Conservation (phyloP, 2,329 filamentous ascomycete genomes). For the Fusarium ambrosium region DNA sequence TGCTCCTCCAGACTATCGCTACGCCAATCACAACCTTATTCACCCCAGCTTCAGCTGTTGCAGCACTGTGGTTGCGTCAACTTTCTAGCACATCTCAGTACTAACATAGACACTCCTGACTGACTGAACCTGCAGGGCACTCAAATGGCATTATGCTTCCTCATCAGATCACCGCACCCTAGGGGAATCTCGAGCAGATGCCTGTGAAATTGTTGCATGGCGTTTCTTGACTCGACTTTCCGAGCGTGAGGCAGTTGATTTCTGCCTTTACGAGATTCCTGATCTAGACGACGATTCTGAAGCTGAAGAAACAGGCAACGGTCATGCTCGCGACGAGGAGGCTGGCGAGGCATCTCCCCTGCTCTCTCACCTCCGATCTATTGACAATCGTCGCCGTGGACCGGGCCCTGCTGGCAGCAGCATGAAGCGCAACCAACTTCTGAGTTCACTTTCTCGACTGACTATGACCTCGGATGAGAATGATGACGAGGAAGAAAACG, state of each 20-base stretch:
- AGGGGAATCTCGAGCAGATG: constrained; percentile 76
- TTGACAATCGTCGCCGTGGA: constrained; percentile 35
- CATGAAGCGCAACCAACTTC: constrained; percentile 61
- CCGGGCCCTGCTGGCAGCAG: constrained; percentile 54
- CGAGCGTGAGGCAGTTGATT: constrained; percentile 80
- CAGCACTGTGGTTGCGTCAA: constrained; percentile 18
- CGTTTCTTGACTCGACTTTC: constrained; percentile 79
- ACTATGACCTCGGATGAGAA: constrained; percentile 57
- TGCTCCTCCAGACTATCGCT: neutral
- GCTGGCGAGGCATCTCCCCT: constrained; percentile 64
- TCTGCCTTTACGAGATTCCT: constrained; percentile 80
- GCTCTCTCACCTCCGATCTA: constrained; percentile 53
- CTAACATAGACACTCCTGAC: constrained; percentile 6
- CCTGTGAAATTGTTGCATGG: constrained; percentile 87
- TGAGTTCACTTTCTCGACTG: constrained; percentile 69
- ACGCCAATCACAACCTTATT: constrained; percentile 22
- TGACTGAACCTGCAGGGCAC: constrained; percentile 64
- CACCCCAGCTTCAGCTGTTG: constrained; percentile 12
- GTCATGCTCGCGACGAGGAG: constrained; percentile 53
- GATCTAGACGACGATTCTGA: constrained; percentile 50
- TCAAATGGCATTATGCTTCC: constrained; percentile 80
- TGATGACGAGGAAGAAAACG: constrained; percentile 61
- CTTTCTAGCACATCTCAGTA: neutral
- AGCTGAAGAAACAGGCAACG: constrained; percentile 28
- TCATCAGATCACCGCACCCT: constrained; percentile 74